Evolutionary conservation across 148 eudicot species (phyloP).

Genomic region (Vaccinium vitisidaea): DNA sequence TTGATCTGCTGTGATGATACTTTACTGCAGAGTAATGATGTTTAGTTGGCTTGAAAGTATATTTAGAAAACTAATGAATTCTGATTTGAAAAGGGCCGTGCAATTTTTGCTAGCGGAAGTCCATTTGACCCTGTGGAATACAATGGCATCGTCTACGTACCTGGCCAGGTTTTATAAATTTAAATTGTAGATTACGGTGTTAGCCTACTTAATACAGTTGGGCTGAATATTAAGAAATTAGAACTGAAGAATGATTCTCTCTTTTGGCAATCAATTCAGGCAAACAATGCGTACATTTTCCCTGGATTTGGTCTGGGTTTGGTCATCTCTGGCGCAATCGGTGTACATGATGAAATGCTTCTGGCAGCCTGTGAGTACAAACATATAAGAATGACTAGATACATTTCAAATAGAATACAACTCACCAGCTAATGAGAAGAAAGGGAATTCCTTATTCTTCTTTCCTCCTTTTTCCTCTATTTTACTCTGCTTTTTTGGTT

Average conservation of each 20-base stretch:
- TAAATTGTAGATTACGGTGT: neutral
- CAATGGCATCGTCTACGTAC: constrained; percentile 55
- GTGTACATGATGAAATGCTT: constrained; percentile 87
- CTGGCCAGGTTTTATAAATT: constrained; percentile 66
- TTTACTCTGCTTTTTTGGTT: too few relatives aligned
- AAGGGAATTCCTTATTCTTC: neutral
- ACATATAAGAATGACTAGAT: neutral
- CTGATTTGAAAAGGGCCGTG: constrained; percentile 51
- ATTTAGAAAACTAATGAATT: constrained; percentile 3
- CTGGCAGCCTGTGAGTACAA: constrained; percentile 75
- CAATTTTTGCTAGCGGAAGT: constrained; percentile 90
- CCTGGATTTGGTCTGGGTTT: constrained; percentile 91
- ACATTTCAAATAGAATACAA: neutral
- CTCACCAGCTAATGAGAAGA: neutral
- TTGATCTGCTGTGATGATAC: neutral
- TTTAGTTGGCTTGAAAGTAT: neutral
- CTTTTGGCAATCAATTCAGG: constrained; percentile 31
- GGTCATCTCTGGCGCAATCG: constrained; percentile 85
- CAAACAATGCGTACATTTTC: constrained; percentile 91
- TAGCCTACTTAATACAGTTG: neutral
- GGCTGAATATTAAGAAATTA: neutral
- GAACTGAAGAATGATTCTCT: neutral
- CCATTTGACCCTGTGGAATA: constrained; percentile 84
- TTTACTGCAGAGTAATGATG: neutral
- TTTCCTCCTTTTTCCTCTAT: neutral